Base-by-base conservation (phyloP, 2,329 filamentous ascomycete genomes). In the Corniculantispora saksenae region DNA sequence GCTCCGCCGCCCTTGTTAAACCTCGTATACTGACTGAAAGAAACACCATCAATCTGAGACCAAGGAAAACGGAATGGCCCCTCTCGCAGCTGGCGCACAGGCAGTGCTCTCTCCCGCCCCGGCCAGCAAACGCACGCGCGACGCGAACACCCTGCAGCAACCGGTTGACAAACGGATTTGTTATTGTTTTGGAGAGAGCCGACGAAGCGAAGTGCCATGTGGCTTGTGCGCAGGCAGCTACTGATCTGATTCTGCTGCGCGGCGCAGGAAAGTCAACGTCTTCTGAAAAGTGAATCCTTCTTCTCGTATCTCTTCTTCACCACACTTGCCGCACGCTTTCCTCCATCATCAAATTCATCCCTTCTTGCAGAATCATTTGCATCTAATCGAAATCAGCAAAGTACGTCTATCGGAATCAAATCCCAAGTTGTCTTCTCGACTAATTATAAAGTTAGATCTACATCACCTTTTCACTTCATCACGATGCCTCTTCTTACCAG, bases 401-500 rank as follows among this genome's bases (percentile, higher is more conserved):
- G 38, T 43, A 43, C 9, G 38, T 4, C 12, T 3, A 13, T 43
- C 32, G 5, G 32, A 13, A 3, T 43, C 17, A 7, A 13, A 13
- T n/a, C n/a, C n/a, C 25, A 15, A 27, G 23, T 15, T 6, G 13
- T 47, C 43, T 12, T 2, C 10, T 21, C 12, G 12, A 23, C 48
- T 61, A 19, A 61, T 8, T 3, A 15, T 25, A 21, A 23, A 51
- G 6, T 17, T 23, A 53, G 58, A 53, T 53, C 35, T 53, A 27
- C 58, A 53, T 13, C 54, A 43, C 23, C 25, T 15, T 29, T 13
- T 13, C 57, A 29, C 25, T 19, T 9, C 32, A 2, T 57, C 50
- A 61, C 50, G 43, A 65, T 65, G 63, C 57, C 51, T 65, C 50
- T 25, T 59, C 35, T 61, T 29, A 29, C 27, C 29, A 43, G 35